Conservation (phyloP, 331 rosid species). For the Saraca asoca region DNA sequence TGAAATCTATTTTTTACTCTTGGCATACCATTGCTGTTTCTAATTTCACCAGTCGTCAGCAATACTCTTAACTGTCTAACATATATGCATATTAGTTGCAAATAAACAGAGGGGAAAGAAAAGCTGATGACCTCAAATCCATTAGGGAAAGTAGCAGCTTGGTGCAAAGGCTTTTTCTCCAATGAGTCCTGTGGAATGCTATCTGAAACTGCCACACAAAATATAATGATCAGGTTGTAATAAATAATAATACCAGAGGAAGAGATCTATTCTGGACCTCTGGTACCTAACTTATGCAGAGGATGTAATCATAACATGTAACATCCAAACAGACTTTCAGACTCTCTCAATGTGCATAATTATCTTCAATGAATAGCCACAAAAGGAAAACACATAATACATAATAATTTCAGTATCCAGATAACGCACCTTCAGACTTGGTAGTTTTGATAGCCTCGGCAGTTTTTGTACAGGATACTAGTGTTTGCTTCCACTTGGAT, state of each 20-base stretch:
- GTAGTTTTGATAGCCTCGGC: slow-evolving; percentile 49
- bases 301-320: slow-evolving; percentile 22
- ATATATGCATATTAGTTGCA: slow-evolving; percentile 5
- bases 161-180: slow-evolving; percentile 50
- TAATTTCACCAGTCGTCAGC: slow-evolving; percentile 17
- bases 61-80: not conserved
- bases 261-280: slow-evolving; percentile 22
- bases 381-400: slow-evolving; percentile 4
- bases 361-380: slow-evolving; percentile 14
- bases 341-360: not conserved
- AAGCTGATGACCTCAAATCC: slow-evolving; percentile 73
- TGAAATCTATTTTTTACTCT: not conserved
- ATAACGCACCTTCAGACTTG: slow-evolving; percentile 56
- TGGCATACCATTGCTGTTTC: not conserved
- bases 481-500: slow-evolving; percentile 45
- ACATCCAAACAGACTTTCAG: slow-evolving; percentile 22
- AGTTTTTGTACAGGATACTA: slow-evolving; percentile 56
- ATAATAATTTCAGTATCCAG: slow-evolving; percentile 14
- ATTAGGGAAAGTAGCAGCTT: slow-evolving; percentile 55
- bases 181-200: slow-evolving; percentile 37
- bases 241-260: not conserved
- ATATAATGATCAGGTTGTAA: slow-evolving; percentile 27
- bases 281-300: slow-evolving; percentile 21
- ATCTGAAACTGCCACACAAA: slow-evolving; percentile 50
- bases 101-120: slow-evolving; percentile 16